Evolutionary conservation across 768 basidiomycete genomes (phyloP).

Genomic region (Suillus placidus): DNA sequence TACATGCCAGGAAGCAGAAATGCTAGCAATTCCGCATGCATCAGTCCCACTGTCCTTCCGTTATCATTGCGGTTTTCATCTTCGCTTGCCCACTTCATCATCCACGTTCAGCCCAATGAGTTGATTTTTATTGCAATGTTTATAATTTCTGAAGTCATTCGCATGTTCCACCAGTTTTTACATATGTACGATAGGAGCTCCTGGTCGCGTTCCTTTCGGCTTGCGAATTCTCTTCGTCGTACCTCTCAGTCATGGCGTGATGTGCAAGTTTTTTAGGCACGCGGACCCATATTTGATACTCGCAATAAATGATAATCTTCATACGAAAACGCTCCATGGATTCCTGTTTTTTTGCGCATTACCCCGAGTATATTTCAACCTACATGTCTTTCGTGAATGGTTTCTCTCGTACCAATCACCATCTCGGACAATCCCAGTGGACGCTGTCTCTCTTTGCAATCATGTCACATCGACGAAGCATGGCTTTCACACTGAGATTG

Average conservation of each 20-base stretch:
- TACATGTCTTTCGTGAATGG: neutral
- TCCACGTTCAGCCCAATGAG: neutral
- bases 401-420: neutral
- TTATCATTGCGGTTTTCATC: neutral
- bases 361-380: neutral
- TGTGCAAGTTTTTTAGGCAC: neutral
- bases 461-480: neutral
- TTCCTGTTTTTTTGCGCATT: neutral
- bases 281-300: neutral
- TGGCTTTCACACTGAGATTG: neutral
- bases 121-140: slow-evolving; percentile 2
- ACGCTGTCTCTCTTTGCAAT: neutral
- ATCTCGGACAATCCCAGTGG: neutral
- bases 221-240: neutral
- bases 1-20: neutral
- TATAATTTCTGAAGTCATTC: neutral
- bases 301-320: neutral
- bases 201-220: neutral
- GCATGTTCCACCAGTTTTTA: neutral
- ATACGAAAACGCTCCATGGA: neutral
- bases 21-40: neutral
- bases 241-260: neutral
- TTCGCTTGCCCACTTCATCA: neutral
- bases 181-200: neutral
- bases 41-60: neutral